phyloP scores from a whole-genome alignment of 352 stramenopile genomes.

The Phytophthora cryptogea region DNA sequence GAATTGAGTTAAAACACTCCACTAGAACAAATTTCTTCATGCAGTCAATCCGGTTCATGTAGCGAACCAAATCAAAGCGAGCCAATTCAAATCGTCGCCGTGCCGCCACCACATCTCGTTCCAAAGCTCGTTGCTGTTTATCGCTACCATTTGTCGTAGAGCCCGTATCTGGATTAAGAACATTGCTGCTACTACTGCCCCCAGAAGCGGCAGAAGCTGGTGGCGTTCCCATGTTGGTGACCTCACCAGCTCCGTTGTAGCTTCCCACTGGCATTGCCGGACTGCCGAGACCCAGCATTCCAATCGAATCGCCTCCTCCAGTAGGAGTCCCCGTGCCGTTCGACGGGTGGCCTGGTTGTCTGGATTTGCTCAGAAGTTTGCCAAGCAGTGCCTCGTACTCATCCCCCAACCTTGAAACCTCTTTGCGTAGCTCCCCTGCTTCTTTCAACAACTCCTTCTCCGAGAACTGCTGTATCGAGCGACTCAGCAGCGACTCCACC shows the following conservation, averaged over 20 bases:
- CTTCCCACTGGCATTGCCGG: conserved; percentile 22
- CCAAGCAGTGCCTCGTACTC: conserved; percentile 83
- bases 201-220: conserved; percentile 15
- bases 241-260: conserved; percentile 21
- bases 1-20: conserved; percentile 83
- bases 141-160: conserved; percentile 22
- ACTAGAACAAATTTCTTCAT: conserved; percentile 87
- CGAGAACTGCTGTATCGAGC: conserved; percentile 65
- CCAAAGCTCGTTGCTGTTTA: conserved; percentile 55
- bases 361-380: conserved; percentile 79
- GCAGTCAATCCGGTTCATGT: conserved; percentile 81
- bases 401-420: conserved; percentile 67
- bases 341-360: conserved; percentile 27
- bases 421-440: conserved; percentile 65
- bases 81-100: conserved; percentile 79
- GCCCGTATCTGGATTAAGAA: conserved; percentile 17
- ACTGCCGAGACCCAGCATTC: conserved; percentile 30
- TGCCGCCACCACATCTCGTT: conserved; percentile 67
- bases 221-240: conserved; percentile 22
- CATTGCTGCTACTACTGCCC: conserved; percentile 30
- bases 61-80: conserved; percentile 84
- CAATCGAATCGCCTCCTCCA: conserved; percentile 18
- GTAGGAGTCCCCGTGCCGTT: conserved; percentile 37
- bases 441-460: conserved; percentile 80
- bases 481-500: conserved; percentile 75